phyloP scores from a whole-genome alignment of 305 asterid genomes.

The Rubia balearica region DNA sequence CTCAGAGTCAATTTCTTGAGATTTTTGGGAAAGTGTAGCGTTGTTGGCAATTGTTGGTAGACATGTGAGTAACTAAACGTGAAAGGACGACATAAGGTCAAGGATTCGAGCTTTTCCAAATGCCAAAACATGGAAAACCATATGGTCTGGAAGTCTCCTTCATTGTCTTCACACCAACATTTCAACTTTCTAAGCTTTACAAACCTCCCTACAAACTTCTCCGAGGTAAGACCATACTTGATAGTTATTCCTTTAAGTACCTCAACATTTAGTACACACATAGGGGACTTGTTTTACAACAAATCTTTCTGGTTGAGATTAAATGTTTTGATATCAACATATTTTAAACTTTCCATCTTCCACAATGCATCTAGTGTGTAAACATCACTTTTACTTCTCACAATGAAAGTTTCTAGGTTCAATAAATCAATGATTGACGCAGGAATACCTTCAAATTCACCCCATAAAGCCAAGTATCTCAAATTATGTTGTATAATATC shows the following conservation, averaged over 20 bases:
- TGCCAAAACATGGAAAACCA: neutral
- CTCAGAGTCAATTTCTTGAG: neutral
- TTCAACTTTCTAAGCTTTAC: neutral
- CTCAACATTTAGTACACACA: neutral
- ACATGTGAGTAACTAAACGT: neutral
- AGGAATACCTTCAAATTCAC: neutral
- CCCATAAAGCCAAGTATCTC: neutral
- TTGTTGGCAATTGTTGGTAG: neutral
- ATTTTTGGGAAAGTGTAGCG: neutral
- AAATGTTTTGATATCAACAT: neutral
- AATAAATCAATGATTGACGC: neutral
- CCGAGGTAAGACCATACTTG: neutral
- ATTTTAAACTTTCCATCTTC: neutral
- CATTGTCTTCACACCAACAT: neutral
- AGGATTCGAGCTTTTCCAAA: neutral
- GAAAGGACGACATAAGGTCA: neutral
- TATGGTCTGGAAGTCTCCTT: neutral
- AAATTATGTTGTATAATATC: neutral
- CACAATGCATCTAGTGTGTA: neutral
- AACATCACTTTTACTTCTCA: neutral
- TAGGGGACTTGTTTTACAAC: neutral
- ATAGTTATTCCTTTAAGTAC: neutral
- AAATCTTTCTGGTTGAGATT: neutral
- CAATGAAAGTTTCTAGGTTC: neutral
- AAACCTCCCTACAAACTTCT: neutral